Evolutionary conservation across 1,139 yeast species (phyloP).

Genomic region (Debaryomyces udenii): DNA sequence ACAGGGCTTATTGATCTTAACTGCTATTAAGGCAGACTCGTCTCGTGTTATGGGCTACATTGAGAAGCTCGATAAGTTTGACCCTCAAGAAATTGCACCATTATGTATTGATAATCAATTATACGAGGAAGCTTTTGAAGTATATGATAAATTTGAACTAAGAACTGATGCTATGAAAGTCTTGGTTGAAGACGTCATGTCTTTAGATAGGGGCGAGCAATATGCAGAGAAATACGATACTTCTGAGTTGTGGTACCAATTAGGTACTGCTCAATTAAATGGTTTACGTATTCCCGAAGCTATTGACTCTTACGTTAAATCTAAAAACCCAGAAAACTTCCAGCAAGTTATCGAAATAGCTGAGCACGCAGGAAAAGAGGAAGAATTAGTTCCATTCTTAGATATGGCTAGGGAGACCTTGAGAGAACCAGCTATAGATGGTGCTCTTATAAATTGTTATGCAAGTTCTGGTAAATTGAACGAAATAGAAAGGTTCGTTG

Average conservation of each 20-base stretch:
- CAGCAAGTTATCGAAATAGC: constrained; percentile 94
- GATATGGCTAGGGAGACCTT: constrained; percentile 92
- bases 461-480: constrained; percentile 75
- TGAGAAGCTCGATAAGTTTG: constrained; percentile 88
- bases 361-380: constrained; percentile 94
- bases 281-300: constrained; percentile 94
- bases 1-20: constrained; percentile 88
- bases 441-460: constrained; percentile 84
- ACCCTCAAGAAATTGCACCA: constrained; percentile 92
- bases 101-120: constrained; percentile 87
- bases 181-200: constrained; percentile 88
- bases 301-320: constrained; percentile 83
- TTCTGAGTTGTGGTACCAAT: constrained; percentile 90
- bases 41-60: constrained; percentile 81
- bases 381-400: constrained; percentile 84
- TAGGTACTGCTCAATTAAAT: constrained; percentile 94
- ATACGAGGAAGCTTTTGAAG: constrained; percentile 92
- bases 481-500: constrained; percentile 84
- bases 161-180: constrained; percentile 84
- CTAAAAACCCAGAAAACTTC: constrained; percentile 88
- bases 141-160: constrained; percentile 83
- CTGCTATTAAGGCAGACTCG: constrained; percentile 95
- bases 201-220: constrained; percentile 91
- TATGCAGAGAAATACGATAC: constrained; percentile 89
- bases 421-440: constrained; percentile 92